Percentiles rank a stretch among this genome's conserved stretches.
Evolutionary conservation across 225 moss, liverwort and hornwort genomes (phyloP).

Genomic region (Thuidium tamariscinum): DNA sequence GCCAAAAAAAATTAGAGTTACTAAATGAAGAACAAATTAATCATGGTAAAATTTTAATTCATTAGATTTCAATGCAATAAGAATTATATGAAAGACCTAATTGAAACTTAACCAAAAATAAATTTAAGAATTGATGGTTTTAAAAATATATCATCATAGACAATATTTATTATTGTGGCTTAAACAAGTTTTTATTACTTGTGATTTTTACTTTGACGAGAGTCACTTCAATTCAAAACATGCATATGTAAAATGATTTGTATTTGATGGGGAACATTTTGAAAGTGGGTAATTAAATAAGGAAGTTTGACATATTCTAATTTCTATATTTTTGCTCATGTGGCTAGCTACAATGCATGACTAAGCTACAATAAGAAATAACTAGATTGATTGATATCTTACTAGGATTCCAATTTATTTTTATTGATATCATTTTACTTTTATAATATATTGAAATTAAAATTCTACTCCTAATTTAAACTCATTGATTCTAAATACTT

Average conservation of each 20-base stretch:
- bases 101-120: not conserved
- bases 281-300: not conserved
- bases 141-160: not conserved
- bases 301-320: rapidly evolving
- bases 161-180: not conserved
- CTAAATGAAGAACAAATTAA: not conserved
- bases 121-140: not conserved
- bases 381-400: not conserved
- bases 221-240: too few relatives aligned
- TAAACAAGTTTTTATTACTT: too few relatives aligned
- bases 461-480: not conserved
- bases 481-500: not conserved
- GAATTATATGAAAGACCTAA: not conserved
- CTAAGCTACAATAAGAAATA: not conserved
- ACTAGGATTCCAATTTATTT: not conserved
- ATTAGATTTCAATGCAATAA: not conserved
- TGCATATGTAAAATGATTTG: not conserved
- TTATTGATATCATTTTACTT: not conserved
- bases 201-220: too few relatives aligned
- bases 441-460: not conserved
- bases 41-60: not conserved
- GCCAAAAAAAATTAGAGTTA: not conserved
- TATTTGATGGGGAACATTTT: not conserved
- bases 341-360: rapidly evolving
- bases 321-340: not conserved